Percentiles rank a stretch among this genome's conserved stretches.
These are phyloP conservation scores for Heliamphora ciliata DNA, from an alignment of 179 eudicot genomes.

Conservation along the genomic window DNA sequence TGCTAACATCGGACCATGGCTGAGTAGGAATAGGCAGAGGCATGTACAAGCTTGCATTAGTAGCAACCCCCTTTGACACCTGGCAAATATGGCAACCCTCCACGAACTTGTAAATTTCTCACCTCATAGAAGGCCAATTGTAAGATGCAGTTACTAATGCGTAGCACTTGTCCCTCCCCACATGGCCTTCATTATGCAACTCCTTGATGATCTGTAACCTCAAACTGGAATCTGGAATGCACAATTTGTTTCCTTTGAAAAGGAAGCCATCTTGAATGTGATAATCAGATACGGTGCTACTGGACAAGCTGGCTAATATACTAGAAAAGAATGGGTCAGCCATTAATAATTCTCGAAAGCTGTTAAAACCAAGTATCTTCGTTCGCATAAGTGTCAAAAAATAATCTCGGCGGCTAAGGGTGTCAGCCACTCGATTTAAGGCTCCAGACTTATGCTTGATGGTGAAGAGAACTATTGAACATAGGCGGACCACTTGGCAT, in stretches of 20 bases:
- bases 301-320: fast-evolving
- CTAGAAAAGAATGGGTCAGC: not conserved
- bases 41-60: slow-evolving; percentile 2
- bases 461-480: not conserved
- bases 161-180: not conserved
- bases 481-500: not conserved
- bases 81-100: not conserved
- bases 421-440: not conserved
- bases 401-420: not conserved
- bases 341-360: not conserved
- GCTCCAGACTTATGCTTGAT: not conserved
- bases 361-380: not conserved
- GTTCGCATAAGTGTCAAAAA: not conserved
- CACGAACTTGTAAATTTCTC: not conserved
- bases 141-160: not conserved
- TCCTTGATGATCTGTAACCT: not conserved
- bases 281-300: too few species aligned
- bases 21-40: not conserved
- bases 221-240: not conserved
- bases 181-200: not conserved
- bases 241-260: not conserved
- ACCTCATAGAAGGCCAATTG: not conserved
- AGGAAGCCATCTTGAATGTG: too few species aligned
- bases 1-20: slow-evolving; percentile 15
- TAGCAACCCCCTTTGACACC: not conserved